These are phyloP conservation scores for Lunasporangiospora selenospora DNA, from an alignment of 192 early-diverging fungal species.

Conservation along the genomic window DNA sequence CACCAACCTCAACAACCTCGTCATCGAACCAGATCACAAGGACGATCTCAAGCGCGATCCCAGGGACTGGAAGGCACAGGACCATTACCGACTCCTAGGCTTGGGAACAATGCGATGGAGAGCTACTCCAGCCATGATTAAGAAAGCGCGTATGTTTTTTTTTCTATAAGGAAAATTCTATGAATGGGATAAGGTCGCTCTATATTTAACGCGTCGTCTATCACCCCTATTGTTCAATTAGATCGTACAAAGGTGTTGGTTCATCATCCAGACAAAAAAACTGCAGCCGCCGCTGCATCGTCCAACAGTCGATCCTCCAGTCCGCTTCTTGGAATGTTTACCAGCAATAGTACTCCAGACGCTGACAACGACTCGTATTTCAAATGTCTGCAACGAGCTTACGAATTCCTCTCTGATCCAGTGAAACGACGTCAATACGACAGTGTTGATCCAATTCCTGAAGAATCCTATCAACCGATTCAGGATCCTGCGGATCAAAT, in stretches of 20 bases:
- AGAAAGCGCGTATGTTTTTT: slow-evolving; percentile 61
- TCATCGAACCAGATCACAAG: slow-evolving; percentile 68
- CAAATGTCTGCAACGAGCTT: slow-evolving; percentile 82
- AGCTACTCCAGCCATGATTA: slow-evolving; percentile 78
- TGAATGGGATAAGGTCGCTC: background rate
- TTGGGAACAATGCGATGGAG: slow-evolving; percentile 67
- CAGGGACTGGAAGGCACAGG: slow-evolving; percentile 82
- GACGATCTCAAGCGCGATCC: slow-evolving; percentile 70
- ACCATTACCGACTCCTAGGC: slow-evolving; percentile 85
- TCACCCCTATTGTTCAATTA: background rate
- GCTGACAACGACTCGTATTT: slow-evolving; percentile 74
- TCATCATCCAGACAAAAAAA: slow-evolving; percentile 85
- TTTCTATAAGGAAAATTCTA: background rate
- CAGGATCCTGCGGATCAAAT: slow-evolving; percentile 38
- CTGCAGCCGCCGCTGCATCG: slow-evolving; percentile 39
- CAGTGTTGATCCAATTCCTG: slow-evolving; percentile 77
- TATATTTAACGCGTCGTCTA: background rate
- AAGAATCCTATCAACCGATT: slow-evolving; percentile 61
- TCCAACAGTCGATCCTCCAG: no score
- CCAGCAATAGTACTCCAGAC: no score
- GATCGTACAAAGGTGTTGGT: slow-evolving; percentile 54
- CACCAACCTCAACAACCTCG: slow-evolving; percentile 49
- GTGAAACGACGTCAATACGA: slow-evolving; percentile 78
- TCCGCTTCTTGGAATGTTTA: no score
- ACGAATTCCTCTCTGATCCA: slow-evolving; percentile 75